Conservation (phyloP, 495 filamentous ascomycete genomes). For the Trichoderma parareesei region DNA sequence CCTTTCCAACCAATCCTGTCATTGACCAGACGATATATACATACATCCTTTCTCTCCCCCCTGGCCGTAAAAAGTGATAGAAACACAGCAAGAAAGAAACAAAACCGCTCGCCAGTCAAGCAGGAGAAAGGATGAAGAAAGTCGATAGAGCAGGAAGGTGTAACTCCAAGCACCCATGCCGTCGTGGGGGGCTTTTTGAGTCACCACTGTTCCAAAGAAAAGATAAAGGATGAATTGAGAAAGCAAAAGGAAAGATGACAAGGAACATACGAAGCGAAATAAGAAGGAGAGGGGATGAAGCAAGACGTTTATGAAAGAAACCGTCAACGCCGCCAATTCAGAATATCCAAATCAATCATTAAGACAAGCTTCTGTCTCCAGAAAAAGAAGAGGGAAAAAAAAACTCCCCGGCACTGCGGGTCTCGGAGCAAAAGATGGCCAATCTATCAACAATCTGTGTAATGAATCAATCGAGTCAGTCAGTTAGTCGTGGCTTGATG, state of each 20-base stretch:
- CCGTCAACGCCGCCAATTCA: neutral
- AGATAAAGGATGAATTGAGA: neutral
- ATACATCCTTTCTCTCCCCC: neutral
- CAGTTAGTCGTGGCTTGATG: neutral
- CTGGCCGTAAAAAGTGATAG: neutral
- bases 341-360: neutral
- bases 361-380: neutral
- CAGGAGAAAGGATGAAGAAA: neutral
- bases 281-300: neutral
- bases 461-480: neutral
- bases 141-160: neutral
- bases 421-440: neutral
- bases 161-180: neutral
- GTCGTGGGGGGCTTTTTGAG: neutral
- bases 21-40: neutral
- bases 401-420: neutral
- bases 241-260: neutral
- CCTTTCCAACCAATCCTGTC: neutral
- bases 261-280: no score
- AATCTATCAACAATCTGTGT: slow-evolving; percentile 9
- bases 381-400: neutral
- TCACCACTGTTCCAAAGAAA: neutral
- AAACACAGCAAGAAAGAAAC: neutral
- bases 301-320: neutral
- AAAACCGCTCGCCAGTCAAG: neutral